Evolutionary conservation across 768 basidiomycete genomes (phyloP), one percentile per base, ranked within the genome.

Genomic region (Termitomyces sp.): DNA sequence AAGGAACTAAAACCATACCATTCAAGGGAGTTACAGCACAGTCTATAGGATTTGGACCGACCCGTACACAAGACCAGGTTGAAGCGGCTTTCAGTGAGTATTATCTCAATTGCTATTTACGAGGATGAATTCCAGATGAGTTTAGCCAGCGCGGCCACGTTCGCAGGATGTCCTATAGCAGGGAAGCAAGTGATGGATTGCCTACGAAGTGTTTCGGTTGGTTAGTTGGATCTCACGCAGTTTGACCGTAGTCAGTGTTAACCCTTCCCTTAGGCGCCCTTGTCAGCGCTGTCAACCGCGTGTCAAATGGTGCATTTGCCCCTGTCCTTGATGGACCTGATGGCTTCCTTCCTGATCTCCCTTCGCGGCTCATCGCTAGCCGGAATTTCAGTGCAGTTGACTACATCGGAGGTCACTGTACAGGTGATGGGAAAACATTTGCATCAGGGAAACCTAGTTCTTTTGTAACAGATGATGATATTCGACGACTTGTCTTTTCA

Each of bases 31-130:
- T 73, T 0, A 71, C 75, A n/a, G 74, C 78, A 6, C 76, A 80
- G 58, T 79, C 78, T 9, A 79, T 80, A 50, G 79, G 79, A 7
- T 78, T 73, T 57, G 77, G 76, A 20, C 76, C 76, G 2, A 77
- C 73, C 0, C 60, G 67, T 12, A 74, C 68, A 13, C 62, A 65
- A n/a, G 65, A 42, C 18, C 66, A 74, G 51, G 67, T 67, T 2
- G 72, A 78, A 38, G 66, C 63, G 5, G 64, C 66, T 22, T 78
- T 79, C 49, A 66, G 79, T 79, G 49, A 35, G 77, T 60, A 24
- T n/a, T 49, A 7, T 55, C 18, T 24, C 18, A 28, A 13, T 28
- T 18, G 6, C 11, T 32, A 4, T 7, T n/a, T 15, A 28, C 13
- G n/a, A 42, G 40, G n/a, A 32, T 7, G 13, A 32, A 20, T 32